phyloP scores from a whole-genome alignment of 176 grass and related monocot genomes.

The Oryza coarctata region DNA sequence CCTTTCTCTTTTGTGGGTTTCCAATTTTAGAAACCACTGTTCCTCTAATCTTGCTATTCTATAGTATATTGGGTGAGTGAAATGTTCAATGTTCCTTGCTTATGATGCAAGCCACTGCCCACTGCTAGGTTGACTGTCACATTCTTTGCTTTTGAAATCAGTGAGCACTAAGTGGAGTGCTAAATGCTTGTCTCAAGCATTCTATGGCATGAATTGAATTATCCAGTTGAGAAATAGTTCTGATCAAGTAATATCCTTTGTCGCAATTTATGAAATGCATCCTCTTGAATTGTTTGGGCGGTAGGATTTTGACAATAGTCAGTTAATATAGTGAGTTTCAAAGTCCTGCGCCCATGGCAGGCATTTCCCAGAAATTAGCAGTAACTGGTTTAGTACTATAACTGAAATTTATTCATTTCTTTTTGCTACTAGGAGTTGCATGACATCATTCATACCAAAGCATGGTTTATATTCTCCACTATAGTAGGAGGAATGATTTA shows the following conservation, averaged over 20 bases:
- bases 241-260: background rate
- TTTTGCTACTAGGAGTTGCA: background rate
- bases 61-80: slow-evolving; percentile 22
- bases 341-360: background rate
- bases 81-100: slow-evolving; percentile 34
- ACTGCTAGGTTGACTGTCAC: slow-evolving; percentile 26
- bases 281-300: slow-evolving; percentile 10
- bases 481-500: background rate
- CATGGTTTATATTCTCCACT: background rate
- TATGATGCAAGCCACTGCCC: slow-evolving; percentile 21
- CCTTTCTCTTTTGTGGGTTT: background rate
- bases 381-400: background rate
- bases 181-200: slow-evolving; percentile 6
- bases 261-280: background rate
- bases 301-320: background rate
- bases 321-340: background rate
- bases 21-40: background rate
- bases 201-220: background rate
- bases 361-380: background rate
- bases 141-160: slow-evolving; percentile 26
- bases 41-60: slow-evolving; percentile 3
- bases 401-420: background rate
- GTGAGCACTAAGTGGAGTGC: background rate
- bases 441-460: background rate
- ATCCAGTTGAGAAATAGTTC: background rate